Evolutionary conservation across 2,329 filamentous ascomycete species (phyloP).

Genomic region (Monilinia laxa): DNA sequence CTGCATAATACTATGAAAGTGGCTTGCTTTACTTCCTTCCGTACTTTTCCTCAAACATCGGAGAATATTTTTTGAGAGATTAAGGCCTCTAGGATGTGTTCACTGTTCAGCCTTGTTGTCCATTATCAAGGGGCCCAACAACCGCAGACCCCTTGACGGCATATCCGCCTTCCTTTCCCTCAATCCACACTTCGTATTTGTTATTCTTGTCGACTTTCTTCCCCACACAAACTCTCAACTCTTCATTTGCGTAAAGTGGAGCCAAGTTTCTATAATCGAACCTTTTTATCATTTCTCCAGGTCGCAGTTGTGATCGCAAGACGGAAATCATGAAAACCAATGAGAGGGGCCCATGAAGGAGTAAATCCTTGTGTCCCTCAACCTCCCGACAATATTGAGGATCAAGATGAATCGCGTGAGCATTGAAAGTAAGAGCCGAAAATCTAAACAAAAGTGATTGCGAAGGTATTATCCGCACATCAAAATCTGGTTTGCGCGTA

Average conservation of each 20-base stretch:
- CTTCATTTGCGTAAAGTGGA: slow-evolving; percentile 74
- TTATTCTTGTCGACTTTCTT: slow-evolving; percentile 43
- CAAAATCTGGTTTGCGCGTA: slow-evolving; percentile 48
- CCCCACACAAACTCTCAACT: slow-evolving; percentile 67
- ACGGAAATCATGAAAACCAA: slow-evolving; percentile 74
- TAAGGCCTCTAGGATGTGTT: slow-evolving; percentile 8
- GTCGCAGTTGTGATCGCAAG: slow-evolving; percentile 51
- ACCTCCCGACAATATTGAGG: slow-evolving; percentile 63
- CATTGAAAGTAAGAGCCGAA: slow-evolving; percentile 88
- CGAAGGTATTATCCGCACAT: slow-evolving; percentile 63
- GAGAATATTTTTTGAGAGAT: slow-evolving; percentile 23
- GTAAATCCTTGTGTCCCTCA: slow-evolving; percentile 71
- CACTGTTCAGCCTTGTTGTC: slow-evolving; percentile 21
- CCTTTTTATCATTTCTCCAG: slow-evolving; percentile 47
- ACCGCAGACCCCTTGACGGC: slow-evolving; percentile 58
- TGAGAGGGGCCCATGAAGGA: slow-evolving; percentile 85
- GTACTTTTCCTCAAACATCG: slow-evolving; percentile 17
- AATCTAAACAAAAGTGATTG: slow-evolving; percentile 80
- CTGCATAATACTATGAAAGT: slow-evolving; percentile 17
- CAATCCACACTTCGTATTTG: slow-evolving; percentile 64
- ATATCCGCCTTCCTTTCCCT: slow-evolving; percentile 59
- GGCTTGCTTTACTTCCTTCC: slow-evolving; percentile 16
- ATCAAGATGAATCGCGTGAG: slow-evolving; percentile 87
- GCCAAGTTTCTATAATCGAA: slow-evolving; percentile 80
- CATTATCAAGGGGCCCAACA: slow-evolving; percentile 24